Base-by-base conservation (phyloP, 805 yeast genomes). In the Pichia cabralensis region DNA sequence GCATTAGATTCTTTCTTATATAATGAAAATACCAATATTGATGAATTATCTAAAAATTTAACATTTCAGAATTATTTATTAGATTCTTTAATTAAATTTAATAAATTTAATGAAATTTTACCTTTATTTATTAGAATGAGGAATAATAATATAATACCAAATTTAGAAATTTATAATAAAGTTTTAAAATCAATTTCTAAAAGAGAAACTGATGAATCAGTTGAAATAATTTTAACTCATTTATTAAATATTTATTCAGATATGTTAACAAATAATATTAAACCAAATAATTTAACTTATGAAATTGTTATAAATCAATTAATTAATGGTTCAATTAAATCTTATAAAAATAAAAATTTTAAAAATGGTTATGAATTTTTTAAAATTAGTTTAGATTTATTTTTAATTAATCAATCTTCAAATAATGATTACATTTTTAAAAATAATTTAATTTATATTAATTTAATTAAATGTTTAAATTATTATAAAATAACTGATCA, bases 171-270 rank as follows among this genome's bases (percentile, higher is more conserved):
- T 2, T 80, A 72, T 56, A 69, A 72, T 40, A 56, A 67, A 13
- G 74, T 80, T 5, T 55, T 80, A 28, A 52, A 58, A 15, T 75
- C 86, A 1, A 64, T 80, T 9, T 54, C 67, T 11, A 40, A 53
- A 28, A 65, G 92, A 52, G 47, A 72, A 25, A 65, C 67, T 36
- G 70, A 69, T 36, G 69, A 65, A 41, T 62, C 75, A 18, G 55
- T 71, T 6, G 85, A 80, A 50, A 68, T 67, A 30, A 71, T 69
- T 49, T 61, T 80, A 50, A 78, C 82, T 2, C 71, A 68, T 35
- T 52, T 80, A 38, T 57, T 80, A 42, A 76, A 74, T 15, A 74
- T 78, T 23, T 80, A 80, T 49, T 81, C 80, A 33, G 86, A 78
- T 46, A 58, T 79, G 50, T 61, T 80, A 25, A 49, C 69, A 17